phyloP scores from a whole-genome alignment of 768 basidiomycete species.

The Termitomyces sp. region DNA sequence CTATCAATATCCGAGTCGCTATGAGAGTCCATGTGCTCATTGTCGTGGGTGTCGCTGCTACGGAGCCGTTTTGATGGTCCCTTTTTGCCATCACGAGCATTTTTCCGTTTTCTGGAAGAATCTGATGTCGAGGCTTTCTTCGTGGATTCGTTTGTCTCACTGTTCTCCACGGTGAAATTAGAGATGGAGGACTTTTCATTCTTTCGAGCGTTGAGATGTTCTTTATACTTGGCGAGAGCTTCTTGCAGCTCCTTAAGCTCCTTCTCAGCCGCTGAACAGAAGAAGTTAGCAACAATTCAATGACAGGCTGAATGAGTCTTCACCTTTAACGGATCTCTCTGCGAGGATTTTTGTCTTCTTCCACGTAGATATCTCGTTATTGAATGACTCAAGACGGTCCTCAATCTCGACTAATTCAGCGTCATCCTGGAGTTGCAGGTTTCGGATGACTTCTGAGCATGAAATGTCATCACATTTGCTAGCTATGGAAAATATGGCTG shows the following conservation, averaged over 20 bases:
- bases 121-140: slow-evolving; percentile 4
- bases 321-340: slow-evolving; percentile 38
- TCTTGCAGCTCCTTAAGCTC: slow-evolving; percentile 34
- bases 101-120: slow-evolving; percentile 46
- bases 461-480: slow-evolving; percentile 63
- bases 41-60: slow-evolving; percentile 24
- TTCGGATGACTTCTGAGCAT: slow-evolving; percentile 48
- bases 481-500: slow-evolving; percentile 24
- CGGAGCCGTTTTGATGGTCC: slow-evolving; percentile 41
- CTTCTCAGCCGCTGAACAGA: slow-evolving; percentile 28
- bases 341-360: slow-evolving; percentile 36
- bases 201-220: slow-evolving; percentile 41
- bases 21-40: slow-evolving; percentile 27
- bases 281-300: not conserved
- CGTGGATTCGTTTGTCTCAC: not conserved
- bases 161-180: slow-evolving; percentile 27
- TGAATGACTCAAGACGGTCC: slow-evolving; percentile 31
- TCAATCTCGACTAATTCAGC: slow-evolving; percentile 45
- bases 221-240: slow-evolving; percentile 31
- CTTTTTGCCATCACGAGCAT: slow-evolving; percentile 28
- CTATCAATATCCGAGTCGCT: slow-evolving; percentile 19
- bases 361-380: slow-evolving; percentile 27
- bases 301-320: not conserved
- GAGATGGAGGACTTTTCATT: slow-evolving; percentile 39
- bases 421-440: slow-evolving; percentile 47